Base-by-base conservation (phyloP, 306 rosid genomes). In the Prosopis cineraria region DNA sequence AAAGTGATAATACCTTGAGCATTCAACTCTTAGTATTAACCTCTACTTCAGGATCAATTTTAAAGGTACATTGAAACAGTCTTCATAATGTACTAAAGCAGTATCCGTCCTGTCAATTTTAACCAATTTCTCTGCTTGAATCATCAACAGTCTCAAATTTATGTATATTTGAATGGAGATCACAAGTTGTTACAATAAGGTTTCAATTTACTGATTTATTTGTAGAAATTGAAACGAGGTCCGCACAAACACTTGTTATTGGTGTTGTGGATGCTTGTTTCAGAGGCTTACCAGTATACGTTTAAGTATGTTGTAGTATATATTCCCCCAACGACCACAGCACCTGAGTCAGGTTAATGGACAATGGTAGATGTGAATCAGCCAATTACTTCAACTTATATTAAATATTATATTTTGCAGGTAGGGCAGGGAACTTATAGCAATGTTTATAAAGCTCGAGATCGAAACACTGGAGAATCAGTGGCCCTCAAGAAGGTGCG, bases 401-500 rank as follows among this genome's bases (percentile, higher is more conserved):
- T 22, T 55, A 22, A 4, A 56, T 55, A 55, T 55, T 55, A 56
- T 56, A 17, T 10, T 25, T 56, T 56, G 34, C 34, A 56, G 64
- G 33, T 25, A 3, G 64, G 64, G 8, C 64, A 56, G 34, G 64
- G 64, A 56, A 56, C 64, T 25, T 56, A 56, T 22, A 56, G 64
- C 64, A 56, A 56, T 56, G 64, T 56, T 56, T 56, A 56, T 12
- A 56, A 56, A 56, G 64, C 64, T 56, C 64, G 34, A 25, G 64
- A 56, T 56, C 64, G 64, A 4, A 25, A 56, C 33, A 56, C 34
- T 25, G 64, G 64, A 27, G 64, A 56, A 11, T 24, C 25, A 56
- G 64, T 56, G 64, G 64, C 64, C 64, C 64, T 56, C 64, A 56
- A 56, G 64, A 56, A 56, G 34, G 64, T 56, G 64, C 64, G 64